These are phyloP conservation scores for Vaccinium myrtillus DNA, from an alignment of 148 eudicot species.

Conservation along the genomic window DNA sequence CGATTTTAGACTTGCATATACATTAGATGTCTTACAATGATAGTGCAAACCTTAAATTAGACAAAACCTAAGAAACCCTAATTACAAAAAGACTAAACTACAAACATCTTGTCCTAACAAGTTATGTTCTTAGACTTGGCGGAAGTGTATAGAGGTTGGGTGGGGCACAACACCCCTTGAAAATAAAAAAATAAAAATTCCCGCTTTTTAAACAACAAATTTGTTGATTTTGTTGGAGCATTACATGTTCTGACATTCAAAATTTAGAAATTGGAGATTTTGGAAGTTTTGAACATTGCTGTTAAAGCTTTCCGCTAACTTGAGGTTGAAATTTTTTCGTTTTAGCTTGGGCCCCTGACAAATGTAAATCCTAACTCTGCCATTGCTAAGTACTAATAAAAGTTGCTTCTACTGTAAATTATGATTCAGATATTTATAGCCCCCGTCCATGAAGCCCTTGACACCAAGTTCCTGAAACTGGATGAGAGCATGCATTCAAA, in stretches of 20 bases:
- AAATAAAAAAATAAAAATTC: no score
- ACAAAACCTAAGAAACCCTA: no score
- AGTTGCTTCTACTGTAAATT: no score
- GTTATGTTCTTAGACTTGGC: no score
- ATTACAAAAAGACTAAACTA: no score
- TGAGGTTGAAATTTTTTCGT: not conserved
- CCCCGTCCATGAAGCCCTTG: conserved; percentile 59
- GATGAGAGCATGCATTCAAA: conserved; percentile 43
- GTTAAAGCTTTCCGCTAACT: not conserved
- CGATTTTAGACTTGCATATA: no score
- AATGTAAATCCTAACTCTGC: not conserved
- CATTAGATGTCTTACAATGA: no score
- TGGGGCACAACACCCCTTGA: no score
- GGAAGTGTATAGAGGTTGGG: no score
- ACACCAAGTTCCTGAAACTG: conserved; percentile 47
- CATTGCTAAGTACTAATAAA: not conserved
- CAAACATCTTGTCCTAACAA: no score
- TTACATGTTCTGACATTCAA: not conserved
- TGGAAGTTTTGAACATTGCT: not conserved
- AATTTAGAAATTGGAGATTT: not conserved
- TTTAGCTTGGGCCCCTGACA: not conserved
- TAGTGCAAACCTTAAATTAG: no score
- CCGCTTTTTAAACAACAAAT: not conserved
- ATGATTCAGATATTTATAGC: conserved; percentile 47
- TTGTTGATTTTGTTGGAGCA: not conserved